A percentile compares a stretch with the other conserved stretches of the same genome.
Conservation (phyloP, 2,329 filamentous ascomycete genomes). For the Venturiaceae sp. region DNA sequence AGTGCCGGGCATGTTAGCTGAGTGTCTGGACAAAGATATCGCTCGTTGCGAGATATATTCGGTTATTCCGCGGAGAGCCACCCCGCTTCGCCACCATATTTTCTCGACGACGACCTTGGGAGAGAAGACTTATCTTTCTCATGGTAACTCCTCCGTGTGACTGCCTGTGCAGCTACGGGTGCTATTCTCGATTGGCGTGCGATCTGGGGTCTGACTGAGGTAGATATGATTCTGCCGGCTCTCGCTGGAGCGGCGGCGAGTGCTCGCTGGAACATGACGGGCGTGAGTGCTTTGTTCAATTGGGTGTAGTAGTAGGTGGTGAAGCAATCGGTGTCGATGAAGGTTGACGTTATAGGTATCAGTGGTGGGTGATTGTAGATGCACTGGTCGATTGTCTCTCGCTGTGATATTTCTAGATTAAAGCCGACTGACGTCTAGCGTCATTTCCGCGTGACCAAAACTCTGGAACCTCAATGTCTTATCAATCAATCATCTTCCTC, state of each 20-base stretch:
- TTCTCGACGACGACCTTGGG: slow-evolving; percentile 4
- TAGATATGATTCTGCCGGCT: slow-evolving; percentile 39
- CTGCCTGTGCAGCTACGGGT: neutral
- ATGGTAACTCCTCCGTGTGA: slow-evolving; percentile 44
- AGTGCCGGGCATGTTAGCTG: slow-evolving; percentile 36
- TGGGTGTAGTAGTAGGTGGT: neutral
- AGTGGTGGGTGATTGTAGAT: neutral
- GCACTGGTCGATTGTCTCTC: no score
- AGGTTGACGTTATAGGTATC: neutral
- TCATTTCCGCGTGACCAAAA: no score
- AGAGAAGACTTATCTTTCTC: slow-evolving; percentile 49
- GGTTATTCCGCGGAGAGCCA: slow-evolving; percentile 8
- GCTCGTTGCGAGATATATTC: neutral
- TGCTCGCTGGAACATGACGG: slow-evolving; percentile 48
- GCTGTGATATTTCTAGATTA: no score
- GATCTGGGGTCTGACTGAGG: slow-evolving; percentile 39
- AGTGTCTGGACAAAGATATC: slow-evolving; percentile 1
- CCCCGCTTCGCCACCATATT: slow-evolving; percentile 11
- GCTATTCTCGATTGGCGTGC: slow-evolving; percentile 13
- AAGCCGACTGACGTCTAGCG: no score
- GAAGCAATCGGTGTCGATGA: neutral
- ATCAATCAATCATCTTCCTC: no score
- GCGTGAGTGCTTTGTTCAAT: neutral
- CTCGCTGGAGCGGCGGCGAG: slow-evolving; percentile 43
- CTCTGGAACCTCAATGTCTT: no score